These are phyloP conservation scores for Colletotrichum sp. DNA, from an alignment of 2,329 filamentous ascomycete species.

Conservation along the genomic window DNA sequence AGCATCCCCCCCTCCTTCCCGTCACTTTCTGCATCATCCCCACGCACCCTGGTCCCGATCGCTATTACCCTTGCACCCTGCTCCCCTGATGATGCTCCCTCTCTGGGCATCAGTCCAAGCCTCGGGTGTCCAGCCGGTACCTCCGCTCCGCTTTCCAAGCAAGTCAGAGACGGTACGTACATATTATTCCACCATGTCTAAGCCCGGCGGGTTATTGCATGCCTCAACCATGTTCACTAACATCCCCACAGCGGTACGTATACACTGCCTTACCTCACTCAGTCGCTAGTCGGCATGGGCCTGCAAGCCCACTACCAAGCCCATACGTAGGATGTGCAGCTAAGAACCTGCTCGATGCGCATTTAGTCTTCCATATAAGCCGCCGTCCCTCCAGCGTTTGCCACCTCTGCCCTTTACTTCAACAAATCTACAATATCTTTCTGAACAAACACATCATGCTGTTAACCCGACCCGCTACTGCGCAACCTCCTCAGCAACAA, in stretches of 20 bases:
- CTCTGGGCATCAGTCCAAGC: constrained; percentile 1
- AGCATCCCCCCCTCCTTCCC: neutral
- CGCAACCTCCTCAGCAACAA: constrained; percentile 10
- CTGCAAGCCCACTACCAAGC: neutral
- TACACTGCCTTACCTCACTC: neutral
- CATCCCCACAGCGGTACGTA: neutral
- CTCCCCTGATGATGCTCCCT: neutral
- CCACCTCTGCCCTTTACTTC: neutral
- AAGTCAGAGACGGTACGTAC: constrained; percentile 5
- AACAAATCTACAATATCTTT: neutral
- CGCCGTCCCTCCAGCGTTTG: constrained; percentile 12
- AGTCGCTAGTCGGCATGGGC: neutral
- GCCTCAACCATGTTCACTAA: neutral
- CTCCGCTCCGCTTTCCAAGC: constrained; percentile 5
- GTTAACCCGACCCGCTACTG: constrained; percentile 12
- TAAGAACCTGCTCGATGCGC: neutral
- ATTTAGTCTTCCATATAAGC: constrained; percentile 16
- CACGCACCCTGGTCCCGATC: constrained; percentile 1
- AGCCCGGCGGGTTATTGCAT: neutral
- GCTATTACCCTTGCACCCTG: neutral
- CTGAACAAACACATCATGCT: constrained; percentile 14
- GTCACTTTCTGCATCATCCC: neutral
- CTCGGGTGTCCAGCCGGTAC: constrained; percentile 13
- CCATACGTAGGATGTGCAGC: constrained; percentile 6
- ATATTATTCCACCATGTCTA: neutral